phyloP scores from a whole-genome alignment of 106 monocot genomes.

The Dioscorea alata region DNA sequence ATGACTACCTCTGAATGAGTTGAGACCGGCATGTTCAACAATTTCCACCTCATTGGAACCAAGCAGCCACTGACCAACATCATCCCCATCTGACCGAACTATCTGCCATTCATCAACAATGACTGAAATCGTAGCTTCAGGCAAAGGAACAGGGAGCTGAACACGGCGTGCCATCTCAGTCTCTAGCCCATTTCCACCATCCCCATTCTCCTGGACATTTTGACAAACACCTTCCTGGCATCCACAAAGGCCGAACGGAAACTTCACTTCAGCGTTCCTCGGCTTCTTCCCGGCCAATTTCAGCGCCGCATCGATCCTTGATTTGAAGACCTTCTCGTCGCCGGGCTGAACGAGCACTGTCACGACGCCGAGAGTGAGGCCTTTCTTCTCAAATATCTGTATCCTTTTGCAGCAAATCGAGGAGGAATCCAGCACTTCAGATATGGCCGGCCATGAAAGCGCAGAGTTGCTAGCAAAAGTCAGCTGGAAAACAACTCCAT shows the following conservation, averaged over 20 bases:
- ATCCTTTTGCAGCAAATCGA: slow-evolving; percentile 66
- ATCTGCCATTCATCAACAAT: slow-evolving; percentile 76
- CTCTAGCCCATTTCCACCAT: slow-evolving; percentile 13
- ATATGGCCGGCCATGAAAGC: slow-evolving; percentile 82
- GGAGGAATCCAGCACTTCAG: slow-evolving; percentile 53
- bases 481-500: slow-evolving; percentile 36
- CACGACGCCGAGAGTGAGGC: slow-evolving; percentile 63
- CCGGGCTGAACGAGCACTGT: slow-evolving; percentile 36
- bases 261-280: slow-evolving; percentile 52
- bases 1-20: slow-evolving; percentile 56
- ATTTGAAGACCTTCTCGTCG: slow-evolving; percentile 47
- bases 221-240: slow-evolving; percentile 64
- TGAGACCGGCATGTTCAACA: slow-evolving; percentile 31
- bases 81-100: slow-evolving; percentile 53
- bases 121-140: slow-evolving; percentile 49
- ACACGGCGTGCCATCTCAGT: slow-evolving; percentile 15
- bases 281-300: slow-evolving; percentile 56
- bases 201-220: slow-evolving; percentile 25
- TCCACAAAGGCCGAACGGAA: slow-evolving; percentile 84
- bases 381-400: slow-evolving; percentile 93
- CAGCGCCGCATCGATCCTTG: slow-evolving; percentile 52
- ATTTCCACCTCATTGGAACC: slow-evolving; percentile 56
- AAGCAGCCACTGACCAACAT: slow-evolving; percentile 58
- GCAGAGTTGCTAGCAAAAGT: slow-evolving; percentile 62
- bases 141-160: slow-evolving; percentile 43